Evolutionary conservation across 2,329 filamentous ascomycete genomes (phyloP), one percentile per base, ranked within the genome.

Genomic region (Trichoderma lentiforme): DNA sequence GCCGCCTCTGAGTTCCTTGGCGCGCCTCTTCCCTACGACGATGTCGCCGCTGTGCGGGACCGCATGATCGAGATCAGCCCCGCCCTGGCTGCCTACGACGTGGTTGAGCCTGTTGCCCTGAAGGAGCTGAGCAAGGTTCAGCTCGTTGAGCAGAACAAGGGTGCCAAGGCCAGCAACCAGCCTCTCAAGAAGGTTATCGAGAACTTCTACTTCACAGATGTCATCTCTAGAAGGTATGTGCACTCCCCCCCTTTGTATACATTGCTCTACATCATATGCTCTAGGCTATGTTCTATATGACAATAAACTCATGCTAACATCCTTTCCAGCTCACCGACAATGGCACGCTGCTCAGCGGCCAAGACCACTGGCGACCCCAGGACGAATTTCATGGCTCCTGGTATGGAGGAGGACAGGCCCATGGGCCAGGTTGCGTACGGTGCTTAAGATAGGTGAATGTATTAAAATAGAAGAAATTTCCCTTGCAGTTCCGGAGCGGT

Each of bases 191-290:
- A 93, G 83, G 90, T 92, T 71, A 93, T 99, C 77, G 91, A 97
- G 78, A 93, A 99, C 86, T 99, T 99, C 83, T 99, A 95, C 86
- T 97, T 98, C 84, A 99, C 96, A 82, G 95, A 99, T 84, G 90
- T 92, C 72, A 98, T 99, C 82, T 97, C 95, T 51, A 91, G 96
- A 88, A 98, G 94, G 94, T 96, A 86, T 82, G 90, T 85, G 60
- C 28, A 56, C 28, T 15, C 26, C 11, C 6, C 15, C 24, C 26
- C 28, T 7, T 21, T 5, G 11, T 53, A 34, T 60, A 21, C 18
- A 21, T 60, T 34, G 18, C 15, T 34, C 28, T 21, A 60, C 11
- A 24, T 53, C 21, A 21, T 32, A 21, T 60, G 56, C 28, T 60
- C 14, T 32, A 34, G 32, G 6, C 14, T 57, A 15, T 39, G 24